Evolutionary conservation across 352 stramenopile genomes (phyloP), one percentile per base, ranked within the genome.

Genomic region (Globisporangium iwayamae): DNA sequence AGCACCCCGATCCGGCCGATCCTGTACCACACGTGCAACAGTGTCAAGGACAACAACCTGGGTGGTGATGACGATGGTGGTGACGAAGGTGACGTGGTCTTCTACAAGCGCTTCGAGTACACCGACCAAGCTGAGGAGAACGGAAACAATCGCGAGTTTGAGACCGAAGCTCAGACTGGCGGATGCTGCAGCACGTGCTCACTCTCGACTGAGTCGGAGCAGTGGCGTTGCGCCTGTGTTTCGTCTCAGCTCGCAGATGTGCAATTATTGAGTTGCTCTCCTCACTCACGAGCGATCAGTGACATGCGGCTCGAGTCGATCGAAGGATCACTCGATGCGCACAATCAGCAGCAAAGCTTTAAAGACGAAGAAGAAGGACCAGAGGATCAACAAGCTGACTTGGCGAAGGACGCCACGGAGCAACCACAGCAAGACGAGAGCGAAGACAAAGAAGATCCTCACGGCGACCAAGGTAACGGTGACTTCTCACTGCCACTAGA

Each of bases 71-170:
- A 48, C 34, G 25, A 36, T 36, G 25, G 25, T 28, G 25, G 25
- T 28, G 25, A 28, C 25, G 25, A 28, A 28, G 47, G 16, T 18
- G 43, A 43, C 16, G 41, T 39, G 25, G 30, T 62, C 32, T 62
- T 67, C 45, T 56, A 62, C 51, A 53, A 30, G 30, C 63, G 50
- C 7, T 36, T 28, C 9, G 18, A 52, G n/a, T 7, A 11, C 5
- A 22, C n/a, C 14, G 18, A 16, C 11, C 41, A 63, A 5, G n/a
- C 14, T 10, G 47, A 56, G 1, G 38, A 28, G 25, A 28, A 47
- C n/a, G 38, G 45, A 16, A 68, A 68, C 36, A 68, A 68, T 41
- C 36, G n/a, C 18, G 54, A 63, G 54, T 50, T 55, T 16, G 53
- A 56, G 4, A 22, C 34, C 43, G 11, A 28, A 28, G 25, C 25